These are phyloP conservation scores for Hypoxylon intermedium DNA, from an alignment of 495 filamentous ascomycete species.

Conservation along the genomic window DNA sequence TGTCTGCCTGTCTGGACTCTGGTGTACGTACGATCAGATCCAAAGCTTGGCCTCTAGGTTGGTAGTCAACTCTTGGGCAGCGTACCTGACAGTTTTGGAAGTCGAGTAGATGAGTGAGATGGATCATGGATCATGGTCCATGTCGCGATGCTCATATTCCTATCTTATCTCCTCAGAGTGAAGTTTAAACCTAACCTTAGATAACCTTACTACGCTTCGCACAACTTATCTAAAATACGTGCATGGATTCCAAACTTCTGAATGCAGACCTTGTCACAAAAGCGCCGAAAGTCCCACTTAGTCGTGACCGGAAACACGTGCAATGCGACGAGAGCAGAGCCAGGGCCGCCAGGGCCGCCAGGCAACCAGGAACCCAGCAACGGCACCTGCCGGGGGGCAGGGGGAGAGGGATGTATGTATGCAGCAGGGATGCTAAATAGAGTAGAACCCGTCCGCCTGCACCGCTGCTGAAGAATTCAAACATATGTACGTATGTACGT, in stretches of 20 bases:
- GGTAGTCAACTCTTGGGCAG: constrained; percentile 2
- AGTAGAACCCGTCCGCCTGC: constrained; percentile 6
- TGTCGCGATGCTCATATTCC: constrained; percentile 8
- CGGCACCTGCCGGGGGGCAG: constrained; percentile 30
- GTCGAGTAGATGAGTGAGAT: neutral
- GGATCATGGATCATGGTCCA: neutral
- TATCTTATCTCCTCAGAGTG: constrained; percentile 4
- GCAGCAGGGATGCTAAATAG: constrained; percentile 26
- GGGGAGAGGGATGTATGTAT: no score
- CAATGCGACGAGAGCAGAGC: constrained; percentile 18
- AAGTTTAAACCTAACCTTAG: constrained; percentile 9
- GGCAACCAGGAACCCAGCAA: constrained; percentile 9
- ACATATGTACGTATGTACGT: neutral
- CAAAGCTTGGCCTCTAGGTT: constrained; percentile 8
- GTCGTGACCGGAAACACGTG: constrained; percentile 37
- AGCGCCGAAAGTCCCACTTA: constrained; percentile 31
- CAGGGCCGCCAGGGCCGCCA: constrained; percentile 15
- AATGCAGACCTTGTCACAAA: constrained; percentile 32
- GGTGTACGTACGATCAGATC: no score
- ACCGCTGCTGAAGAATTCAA: neutral
- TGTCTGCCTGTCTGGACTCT: no score
- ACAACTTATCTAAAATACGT: neutral
- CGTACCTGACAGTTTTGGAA: no score
- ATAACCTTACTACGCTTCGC: constrained; percentile 15
- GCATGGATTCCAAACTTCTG: neutral